These are phyloP conservation scores for Pyrenophora teres DNA, from an alignment of 2,329 filamentous ascomycete genomes.

Conservation along the genomic window DNA sequence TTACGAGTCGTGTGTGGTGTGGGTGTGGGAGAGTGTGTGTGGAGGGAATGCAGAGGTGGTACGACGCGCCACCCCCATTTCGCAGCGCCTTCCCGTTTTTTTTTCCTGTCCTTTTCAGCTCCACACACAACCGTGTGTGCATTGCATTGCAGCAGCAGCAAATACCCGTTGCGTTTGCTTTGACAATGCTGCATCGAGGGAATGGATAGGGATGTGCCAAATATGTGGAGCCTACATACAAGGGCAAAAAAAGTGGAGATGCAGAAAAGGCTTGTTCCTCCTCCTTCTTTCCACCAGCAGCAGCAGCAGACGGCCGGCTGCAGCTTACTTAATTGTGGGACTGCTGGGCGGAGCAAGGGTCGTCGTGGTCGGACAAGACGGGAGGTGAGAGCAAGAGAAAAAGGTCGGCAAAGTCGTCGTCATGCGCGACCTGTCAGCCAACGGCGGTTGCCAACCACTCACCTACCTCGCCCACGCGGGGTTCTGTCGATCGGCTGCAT, in stretches of 20 bases:
- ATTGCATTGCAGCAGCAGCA: not conserved
- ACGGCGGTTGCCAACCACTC: constrained; percentile 17
- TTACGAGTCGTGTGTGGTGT: no score
- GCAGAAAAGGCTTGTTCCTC: constrained; percentile 11
- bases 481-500: constrained; percentile 36
- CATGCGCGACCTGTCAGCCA: constrained; percentile 30
- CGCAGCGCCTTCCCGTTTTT: constrained; percentile 5
- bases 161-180: constrained; percentile 5
- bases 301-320: not conserved
- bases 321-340: constrained; percentile 14
- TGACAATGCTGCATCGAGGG: constrained; percentile 7
- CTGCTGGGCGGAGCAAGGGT: not conserved
- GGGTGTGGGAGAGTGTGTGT: no score
- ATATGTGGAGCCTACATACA: constrained; percentile 1
- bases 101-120: constrained; percentile 4
- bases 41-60: constrained; percentile 5
- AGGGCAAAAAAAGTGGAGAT: no score
- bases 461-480: constrained; percentile 19
- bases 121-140: not conserved
- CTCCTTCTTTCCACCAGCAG: constrained; percentile 3
- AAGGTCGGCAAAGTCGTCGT: constrained; percentile 15
- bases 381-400: not conserved
- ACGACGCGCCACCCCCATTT: not conserved
- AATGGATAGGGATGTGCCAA: constrained; percentile 6
- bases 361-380: constrained; percentile 9